Conservation (phyloP, 768 basidiomycete species). For the Termitomyces heimii region DNA sequence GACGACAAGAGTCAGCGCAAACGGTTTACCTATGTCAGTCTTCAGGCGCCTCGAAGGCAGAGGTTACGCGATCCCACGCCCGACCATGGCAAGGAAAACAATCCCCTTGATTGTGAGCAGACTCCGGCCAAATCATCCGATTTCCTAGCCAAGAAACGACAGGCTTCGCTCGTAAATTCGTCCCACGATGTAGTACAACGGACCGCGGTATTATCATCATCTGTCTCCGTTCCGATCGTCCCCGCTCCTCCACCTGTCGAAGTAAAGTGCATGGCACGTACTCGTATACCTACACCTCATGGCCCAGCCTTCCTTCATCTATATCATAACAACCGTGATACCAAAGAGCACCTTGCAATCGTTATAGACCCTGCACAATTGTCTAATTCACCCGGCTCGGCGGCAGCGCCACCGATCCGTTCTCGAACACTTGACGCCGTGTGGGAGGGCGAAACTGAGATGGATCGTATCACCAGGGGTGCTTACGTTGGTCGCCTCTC, state of each 20-base stretch:
- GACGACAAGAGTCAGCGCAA: conserved; percentile 41
- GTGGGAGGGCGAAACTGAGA: conserved; percentile 89
- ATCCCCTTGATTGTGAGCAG: conserved; percentile 25
- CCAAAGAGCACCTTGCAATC: conserved; percentile 93
- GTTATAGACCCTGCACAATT: conserved; percentile 91
- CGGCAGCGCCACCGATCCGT: conserved; percentile 61
- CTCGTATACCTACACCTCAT: conserved; percentile 94
- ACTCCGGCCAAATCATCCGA: conserved; percentile 27
- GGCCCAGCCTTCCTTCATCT: conserved; percentile 90
- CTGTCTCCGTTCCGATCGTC: conserved; percentile 12
- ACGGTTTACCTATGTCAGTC: conserved; percentile 59
- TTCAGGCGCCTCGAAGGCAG: conserved; percentile 67
- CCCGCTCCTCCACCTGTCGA: conserved; percentile 35
- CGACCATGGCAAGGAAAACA: conserved; percentile 49
- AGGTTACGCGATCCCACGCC: conserved; percentile 33
- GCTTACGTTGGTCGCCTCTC: conserved; percentile 87
- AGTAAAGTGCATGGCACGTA: conserved; percentile 94
- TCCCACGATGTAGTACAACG: conserved; percentile 20
- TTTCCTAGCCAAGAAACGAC: conserved; percentile 30
- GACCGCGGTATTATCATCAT: conserved; percentile 16
- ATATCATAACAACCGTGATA: conserved; percentile 90
- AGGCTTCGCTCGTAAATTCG: conserved; percentile 24
- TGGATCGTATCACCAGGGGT: conserved; percentile 89
- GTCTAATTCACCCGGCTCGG: conserved; percentile 29
- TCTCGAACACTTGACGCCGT: conserved; percentile 75